Conservation (phyloP, 805 yeast genomes). For the Torulaspora indica region DNA sequence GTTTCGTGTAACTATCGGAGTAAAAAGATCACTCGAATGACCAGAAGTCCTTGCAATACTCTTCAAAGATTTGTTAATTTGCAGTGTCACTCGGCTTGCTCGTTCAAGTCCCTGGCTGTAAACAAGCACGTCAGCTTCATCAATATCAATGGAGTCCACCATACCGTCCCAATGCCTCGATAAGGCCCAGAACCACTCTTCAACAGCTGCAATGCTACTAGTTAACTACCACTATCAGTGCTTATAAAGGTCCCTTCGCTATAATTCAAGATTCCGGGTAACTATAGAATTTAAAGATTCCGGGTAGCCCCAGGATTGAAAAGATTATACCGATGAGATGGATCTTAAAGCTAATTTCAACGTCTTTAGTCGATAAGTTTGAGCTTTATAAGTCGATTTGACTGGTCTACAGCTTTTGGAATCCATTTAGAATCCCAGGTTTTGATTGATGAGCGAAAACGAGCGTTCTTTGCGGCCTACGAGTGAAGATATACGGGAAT, state of each 20-base stretch:
- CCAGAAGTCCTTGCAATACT: conserved; percentile 39
- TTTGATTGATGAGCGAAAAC: neutral
- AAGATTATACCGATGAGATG: neutral
- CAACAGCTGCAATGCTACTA: neutral
- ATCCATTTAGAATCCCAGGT: neutral
- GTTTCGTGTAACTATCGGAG: conserved; percentile 66
- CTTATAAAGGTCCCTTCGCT: neutral
- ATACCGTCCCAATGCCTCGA: neutral
- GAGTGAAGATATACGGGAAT: conserved; percentile 6
- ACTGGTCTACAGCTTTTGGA: neutral
- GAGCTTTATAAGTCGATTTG: neutral
- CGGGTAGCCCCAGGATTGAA: neutral
- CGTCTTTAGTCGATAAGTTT: neutral
- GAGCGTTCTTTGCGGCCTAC: neutral
- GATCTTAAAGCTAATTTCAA: neutral
- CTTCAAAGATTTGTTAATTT: conserved; percentile 52
- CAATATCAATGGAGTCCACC: conserved; percentile 46
- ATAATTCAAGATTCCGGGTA: neutral
- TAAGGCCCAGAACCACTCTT: neutral
- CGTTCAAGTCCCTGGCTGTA: conserved; percentile 66
- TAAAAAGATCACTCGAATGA: conserved; percentile 45
- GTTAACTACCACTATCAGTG: neutral
- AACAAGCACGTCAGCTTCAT: conserved; percentile 80
- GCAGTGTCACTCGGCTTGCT: conserved; percentile 50
- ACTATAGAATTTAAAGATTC: no score